Percentiles rank a stretch among this genome's conserved stretches.
Evolutionary conservation across 2,329 filamentous ascomycete species (phyloP).

Genomic region (Eurotiales sp.): DNA sequence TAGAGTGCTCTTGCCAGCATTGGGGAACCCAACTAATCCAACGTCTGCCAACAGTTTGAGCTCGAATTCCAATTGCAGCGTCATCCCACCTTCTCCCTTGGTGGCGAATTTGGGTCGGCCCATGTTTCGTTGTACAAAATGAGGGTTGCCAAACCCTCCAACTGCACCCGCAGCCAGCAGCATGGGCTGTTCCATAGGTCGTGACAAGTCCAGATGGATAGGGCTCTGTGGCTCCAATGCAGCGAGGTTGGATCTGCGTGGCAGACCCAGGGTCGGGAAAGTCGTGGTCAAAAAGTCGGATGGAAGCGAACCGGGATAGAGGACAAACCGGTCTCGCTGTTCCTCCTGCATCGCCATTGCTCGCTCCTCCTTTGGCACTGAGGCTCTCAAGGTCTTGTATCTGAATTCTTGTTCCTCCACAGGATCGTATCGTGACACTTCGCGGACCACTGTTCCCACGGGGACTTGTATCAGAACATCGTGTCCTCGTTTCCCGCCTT

Average conservation of each 20-base stretch:
- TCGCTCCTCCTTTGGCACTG: constrained; percentile 35
- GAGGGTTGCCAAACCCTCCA: constrained; percentile 88
- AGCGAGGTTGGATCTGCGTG: constrained; percentile 54
- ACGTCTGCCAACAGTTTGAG: constrained; percentile 94
- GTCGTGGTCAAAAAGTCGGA: constrained; percentile 62
- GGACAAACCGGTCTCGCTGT: constrained; percentile 71
- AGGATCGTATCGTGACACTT: constrained; percentile 75
- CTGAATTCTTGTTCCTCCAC: constrained; percentile 60
- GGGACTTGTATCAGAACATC: constrained; percentile 88
- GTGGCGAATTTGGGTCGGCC: constrained; percentile 83
- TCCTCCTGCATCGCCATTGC: constrained; percentile 40
- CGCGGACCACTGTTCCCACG: constrained; percentile 84
- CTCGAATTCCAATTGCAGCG: constrained; percentile 78
- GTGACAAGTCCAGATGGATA: constrained; percentile 67
- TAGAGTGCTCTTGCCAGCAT: constrained; percentile 92
- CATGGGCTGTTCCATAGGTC: constrained; percentile 76
- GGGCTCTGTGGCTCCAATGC: constrained; percentile 69
- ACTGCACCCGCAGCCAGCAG: constrained; percentile 82
- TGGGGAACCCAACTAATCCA: constrained; percentile 88
- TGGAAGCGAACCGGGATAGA: constrained; percentile 75
- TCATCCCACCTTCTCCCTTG: constrained; percentile 74
- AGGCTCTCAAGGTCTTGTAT: constrained; percentile 20
- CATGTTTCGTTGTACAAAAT: constrained; percentile 76
- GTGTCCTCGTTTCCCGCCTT: constrained; percentile 70
- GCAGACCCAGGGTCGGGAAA: constrained; percentile 55